Evolutionary conservation across 345 rosid genomes (phyloP).

Genomic region (Murraya koenigii): DNA sequence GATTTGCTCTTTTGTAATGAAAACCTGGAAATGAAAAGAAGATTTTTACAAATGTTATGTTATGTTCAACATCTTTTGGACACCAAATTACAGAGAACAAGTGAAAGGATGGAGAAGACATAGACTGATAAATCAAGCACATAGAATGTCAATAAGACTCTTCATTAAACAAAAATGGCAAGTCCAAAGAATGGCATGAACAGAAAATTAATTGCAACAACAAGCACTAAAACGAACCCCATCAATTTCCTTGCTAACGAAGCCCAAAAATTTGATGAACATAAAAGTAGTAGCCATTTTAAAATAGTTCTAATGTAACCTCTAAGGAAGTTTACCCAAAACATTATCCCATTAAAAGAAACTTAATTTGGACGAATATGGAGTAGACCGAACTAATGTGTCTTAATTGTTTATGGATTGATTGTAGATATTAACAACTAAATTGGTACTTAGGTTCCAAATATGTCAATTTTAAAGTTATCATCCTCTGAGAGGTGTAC

Average conservation of each 20-base stretch:
- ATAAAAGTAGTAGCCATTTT: neutral
- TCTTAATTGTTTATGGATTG: neutral
- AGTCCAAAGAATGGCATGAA: neutral
- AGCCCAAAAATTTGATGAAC: neutral
- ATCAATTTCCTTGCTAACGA: neutral
- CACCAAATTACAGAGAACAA: neutral
- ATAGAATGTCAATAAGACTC: neutral
- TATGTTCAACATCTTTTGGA: neutral
- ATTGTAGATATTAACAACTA: neutral
- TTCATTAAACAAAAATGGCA: neutral
- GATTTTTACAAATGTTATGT: neutral
- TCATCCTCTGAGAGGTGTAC: neutral
- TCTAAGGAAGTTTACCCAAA: neutral
- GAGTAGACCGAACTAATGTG: neutral
- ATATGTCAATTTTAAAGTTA: too few relatives aligned
- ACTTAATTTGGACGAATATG: neutral
- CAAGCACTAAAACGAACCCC: neutral
- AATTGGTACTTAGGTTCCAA: neutral
- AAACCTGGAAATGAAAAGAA: conserved; percentile 38
- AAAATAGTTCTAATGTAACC: neutral
- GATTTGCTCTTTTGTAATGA: conserved; percentile 83
- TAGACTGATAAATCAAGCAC: neutral
- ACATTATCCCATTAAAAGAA: neutral
- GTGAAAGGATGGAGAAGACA: neutral
- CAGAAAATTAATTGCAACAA: neutral